Percentiles rank a stretch among this genome's conserved stretches.
Evolutionary conservation across 257 asterid species (phyloP).

Genomic region (Fraxinus cuspidata): DNA sequence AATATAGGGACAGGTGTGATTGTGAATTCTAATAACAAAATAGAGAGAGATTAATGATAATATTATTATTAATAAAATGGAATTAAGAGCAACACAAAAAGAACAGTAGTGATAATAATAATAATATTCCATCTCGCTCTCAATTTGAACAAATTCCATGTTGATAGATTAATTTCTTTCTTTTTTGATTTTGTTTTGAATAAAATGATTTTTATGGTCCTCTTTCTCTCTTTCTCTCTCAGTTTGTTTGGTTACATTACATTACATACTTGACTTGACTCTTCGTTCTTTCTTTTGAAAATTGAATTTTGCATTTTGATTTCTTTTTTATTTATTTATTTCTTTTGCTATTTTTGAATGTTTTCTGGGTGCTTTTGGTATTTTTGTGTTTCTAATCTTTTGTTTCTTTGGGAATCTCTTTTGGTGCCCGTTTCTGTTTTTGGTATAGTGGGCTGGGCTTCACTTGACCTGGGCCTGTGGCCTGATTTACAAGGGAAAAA

Average conservation of each 20-base stretch:
- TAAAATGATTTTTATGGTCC: background rate
- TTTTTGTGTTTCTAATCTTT: conserved; percentile 39
- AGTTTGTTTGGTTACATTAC: too few relatives aligned
- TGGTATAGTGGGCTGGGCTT: too few relatives aligned
- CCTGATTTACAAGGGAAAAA: too few relatives aligned
- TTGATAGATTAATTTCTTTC: conserved; percentile 11
- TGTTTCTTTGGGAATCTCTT: conserved; percentile 20
- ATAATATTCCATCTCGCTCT: conserved; percentile 42
- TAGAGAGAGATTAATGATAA: conserved; percentile 17
- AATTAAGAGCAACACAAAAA: conserved; percentile 47
- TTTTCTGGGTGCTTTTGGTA: conserved; percentile 47
- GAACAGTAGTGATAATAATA: conserved; percentile 32
- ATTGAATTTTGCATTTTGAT: background rate
- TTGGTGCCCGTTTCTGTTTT: too few relatives aligned
- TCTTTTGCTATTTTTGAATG: background rate
- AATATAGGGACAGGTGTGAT: conserved; percentile 50
- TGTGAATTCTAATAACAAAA: conserved; percentile 39
- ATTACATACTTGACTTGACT: too few relatives aligned
- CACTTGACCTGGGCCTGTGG: too few relatives aligned
- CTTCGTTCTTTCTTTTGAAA: background rate
- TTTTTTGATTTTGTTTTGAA: conserved; percentile 17
- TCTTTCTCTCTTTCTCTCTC: too few relatives aligned
- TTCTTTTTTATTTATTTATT: background rate
- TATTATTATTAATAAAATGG: conserved; percentile 32
- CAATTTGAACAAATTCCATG: conserved; percentile 47